These are phyloP conservation scores for Porphyrellus sp. DNA, from an alignment of 1,284 basidiomycete genomes.

Conservation along the genomic window DNA sequence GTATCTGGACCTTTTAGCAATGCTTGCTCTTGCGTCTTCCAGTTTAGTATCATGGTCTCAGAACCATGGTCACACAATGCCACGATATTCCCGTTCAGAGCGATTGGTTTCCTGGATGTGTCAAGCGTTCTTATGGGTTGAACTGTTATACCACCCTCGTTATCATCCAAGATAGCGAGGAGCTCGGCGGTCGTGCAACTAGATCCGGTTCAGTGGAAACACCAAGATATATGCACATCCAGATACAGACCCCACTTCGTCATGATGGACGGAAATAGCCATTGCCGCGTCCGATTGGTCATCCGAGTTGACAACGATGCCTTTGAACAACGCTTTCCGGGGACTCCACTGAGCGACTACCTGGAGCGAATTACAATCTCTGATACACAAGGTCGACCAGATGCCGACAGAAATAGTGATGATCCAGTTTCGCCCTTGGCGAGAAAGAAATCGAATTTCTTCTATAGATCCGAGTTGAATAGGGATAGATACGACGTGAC, in stretches of 20 bases:
- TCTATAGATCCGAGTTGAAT: conserved; percentile 43
- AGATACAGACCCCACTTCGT: conserved; percentile 39
- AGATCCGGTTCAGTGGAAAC: conserved; percentile 9
- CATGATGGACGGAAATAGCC: conserved; percentile 48
- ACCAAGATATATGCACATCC: neutral
- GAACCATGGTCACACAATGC: conserved; percentile 50
- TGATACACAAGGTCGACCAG: conserved; percentile 53
- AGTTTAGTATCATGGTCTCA: conserved; percentile 52
- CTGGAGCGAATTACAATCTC: conserved; percentile 41
- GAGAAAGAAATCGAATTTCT: conserved; percentile 51
- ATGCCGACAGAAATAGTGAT: conserved; percentile 55
- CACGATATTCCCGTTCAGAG: conserved; percentile 48
- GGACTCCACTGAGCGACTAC: conserved; percentile 49
- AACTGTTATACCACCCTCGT: conserved; percentile 9
- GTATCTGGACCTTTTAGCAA: conserved; percentile 41
- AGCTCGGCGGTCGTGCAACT: conserved; percentile 21
- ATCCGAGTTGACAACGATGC: conserved; percentile 48
- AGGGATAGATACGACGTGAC: conserved; percentile 26
- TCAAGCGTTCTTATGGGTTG: conserved; percentile 18
- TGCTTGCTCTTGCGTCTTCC: conserved; percentile 45
- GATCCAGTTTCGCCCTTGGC: conserved; percentile 42
- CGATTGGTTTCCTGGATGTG: conserved; percentile 44
- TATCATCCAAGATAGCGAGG: conserved; percentile 22
- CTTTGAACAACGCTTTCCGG: conserved; percentile 48
- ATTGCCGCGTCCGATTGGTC: conserved; percentile 43